Base-by-base conservation (phyloP, 2,329 filamentous ascomycete genomes). In the Lizonia empirigonia region DNA sequence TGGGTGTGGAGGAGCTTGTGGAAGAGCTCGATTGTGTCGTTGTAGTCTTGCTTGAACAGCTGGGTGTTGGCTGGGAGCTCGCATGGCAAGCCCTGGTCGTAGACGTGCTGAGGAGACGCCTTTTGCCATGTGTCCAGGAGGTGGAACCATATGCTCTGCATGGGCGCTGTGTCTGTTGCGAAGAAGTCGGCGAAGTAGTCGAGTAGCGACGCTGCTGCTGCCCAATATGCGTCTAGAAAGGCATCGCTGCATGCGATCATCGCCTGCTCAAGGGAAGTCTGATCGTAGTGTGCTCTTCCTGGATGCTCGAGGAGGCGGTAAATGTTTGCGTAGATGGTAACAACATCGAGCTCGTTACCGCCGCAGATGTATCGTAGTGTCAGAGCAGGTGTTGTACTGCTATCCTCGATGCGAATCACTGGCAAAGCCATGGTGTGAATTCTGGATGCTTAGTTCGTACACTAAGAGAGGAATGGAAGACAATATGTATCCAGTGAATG, bases 171-270 rank as follows among this genome's bases (percentile, higher is more conserved):
- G 30, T 72, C 69, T 13, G 16, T 19, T 13, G 38, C 8, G 13
- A 47, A 38, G 51, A 72, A 71, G 39, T 70, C 65, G 33, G 62
- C 59, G 15, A 65, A 63, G 47, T 72, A 72, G 58, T 72, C 68
- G 20, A 68, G 49, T 4, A 72, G 54, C 5, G 34, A 37, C 5
- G 58, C 56, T 15, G 57, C 50, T 18, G 44, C 47, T 2, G 38
- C 16, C 63, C 60, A 69, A 55, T 62, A 66, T 4, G 7, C 10
- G 0, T 53, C 12, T 1, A 58, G 42, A 36, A 44, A 49, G 5
- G n/a, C 5, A 2, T 27, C 10, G 19, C 23, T 54, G 23, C 34
- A 53, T 15, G 15, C 22, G 0, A 24, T 7, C 4, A 35, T 9
- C n/a, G 29, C 23, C 19, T n/a, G 9, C 1, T 15, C 3, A 19